phyloP scores from a whole-genome alignment of 495 filamentous ascomycete genomes.

The Tuber brumale region DNA sequence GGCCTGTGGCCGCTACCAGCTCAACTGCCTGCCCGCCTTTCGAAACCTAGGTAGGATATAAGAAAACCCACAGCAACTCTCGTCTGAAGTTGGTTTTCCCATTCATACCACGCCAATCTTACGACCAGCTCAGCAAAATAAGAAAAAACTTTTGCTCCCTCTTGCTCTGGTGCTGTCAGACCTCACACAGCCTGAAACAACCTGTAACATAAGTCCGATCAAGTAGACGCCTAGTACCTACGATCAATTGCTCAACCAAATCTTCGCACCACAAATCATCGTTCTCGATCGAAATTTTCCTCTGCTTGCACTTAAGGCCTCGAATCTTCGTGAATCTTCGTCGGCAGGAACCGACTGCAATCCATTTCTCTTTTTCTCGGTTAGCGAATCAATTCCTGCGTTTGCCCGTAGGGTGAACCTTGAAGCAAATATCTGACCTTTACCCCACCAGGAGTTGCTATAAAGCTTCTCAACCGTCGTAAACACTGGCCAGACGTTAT shows the following conservation, averaged over 20 bases:
- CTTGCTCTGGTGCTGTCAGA: background rate
- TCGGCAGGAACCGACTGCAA: conserved; percentile 5
- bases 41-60: conserved; percentile 37
- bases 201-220: conserved; percentile 11
- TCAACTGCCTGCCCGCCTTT: conserved; percentile 24
- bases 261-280: background rate
- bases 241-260: background rate
- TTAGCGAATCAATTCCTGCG: background rate
- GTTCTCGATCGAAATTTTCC: background rate
- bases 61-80: conserved; percentile 39
- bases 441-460: background rate
- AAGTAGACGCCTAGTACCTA: conserved; percentile 7
- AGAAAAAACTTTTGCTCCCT: conserved; percentile 17
- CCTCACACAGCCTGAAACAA: conserved; percentile 29
- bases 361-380: background rate
- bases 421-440: background rate
- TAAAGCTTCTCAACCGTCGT: conserved; percentile 3
- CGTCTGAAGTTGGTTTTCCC: conserved; percentile 38
- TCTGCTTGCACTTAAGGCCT: background rate
- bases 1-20: conserved; percentile 13
- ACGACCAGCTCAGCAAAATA: conserved; percentile 26
- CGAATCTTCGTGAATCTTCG: background rate
- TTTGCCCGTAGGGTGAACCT: background rate
- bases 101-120: conserved; percentile 30
- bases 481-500: conserved; percentile 36